Conservation (phyloP, 306 rosid species). For the Begonia fuchsioides region DNA sequence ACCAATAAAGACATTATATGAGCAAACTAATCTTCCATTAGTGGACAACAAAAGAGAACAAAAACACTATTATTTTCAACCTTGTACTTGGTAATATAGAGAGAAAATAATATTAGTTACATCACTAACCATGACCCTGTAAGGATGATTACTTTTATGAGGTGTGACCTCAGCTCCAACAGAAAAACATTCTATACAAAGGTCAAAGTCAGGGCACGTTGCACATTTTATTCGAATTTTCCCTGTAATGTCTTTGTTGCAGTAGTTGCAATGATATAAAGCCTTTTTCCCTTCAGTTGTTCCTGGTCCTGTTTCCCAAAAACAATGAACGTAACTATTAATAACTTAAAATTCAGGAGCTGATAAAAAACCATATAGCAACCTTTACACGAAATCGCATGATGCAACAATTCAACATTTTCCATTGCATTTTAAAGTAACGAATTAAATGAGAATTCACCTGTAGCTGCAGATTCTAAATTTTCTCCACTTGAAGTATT, state of each 20-base stretch:
- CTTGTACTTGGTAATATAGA: background rate
- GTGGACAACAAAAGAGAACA: background rate
- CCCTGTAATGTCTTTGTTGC: constrained; percentile 93
- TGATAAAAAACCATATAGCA: background rate
- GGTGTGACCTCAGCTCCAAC: constrained; percentile 94
- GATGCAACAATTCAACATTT: background rate
- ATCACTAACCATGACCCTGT: constrained; percentile 84
- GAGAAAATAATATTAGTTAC: background rate
- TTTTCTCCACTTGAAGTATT: constrained; percentile 74
- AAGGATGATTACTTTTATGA: constrained; percentile 80
- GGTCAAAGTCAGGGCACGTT: constrained; percentile 87
- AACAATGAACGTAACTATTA: constrained; percentile 1
- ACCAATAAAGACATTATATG: no score
- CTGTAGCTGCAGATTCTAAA: constrained; percentile 65
- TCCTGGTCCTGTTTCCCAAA: constrained; percentile 59
- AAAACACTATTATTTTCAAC: no score
- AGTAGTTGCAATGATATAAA: constrained; percentile 89
- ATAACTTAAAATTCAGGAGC: no score
- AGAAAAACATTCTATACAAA: constrained; percentile 88
- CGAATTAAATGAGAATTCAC: constrained; percentile 17
- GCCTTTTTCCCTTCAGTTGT: constrained; percentile 75
- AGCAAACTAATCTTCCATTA: background rate
- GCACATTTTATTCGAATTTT: constrained; percentile 88
- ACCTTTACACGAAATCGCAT: background rate
- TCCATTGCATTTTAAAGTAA: constrained; percentile 1